A percentile compares a stretch with the other conserved stretches of the same genome.
These are phyloP conservation scores for Teratosphaeria viscida DNA, from an alignment of 2,329 filamentous ascomycete genomes.

Conservation along the genomic window DNA sequence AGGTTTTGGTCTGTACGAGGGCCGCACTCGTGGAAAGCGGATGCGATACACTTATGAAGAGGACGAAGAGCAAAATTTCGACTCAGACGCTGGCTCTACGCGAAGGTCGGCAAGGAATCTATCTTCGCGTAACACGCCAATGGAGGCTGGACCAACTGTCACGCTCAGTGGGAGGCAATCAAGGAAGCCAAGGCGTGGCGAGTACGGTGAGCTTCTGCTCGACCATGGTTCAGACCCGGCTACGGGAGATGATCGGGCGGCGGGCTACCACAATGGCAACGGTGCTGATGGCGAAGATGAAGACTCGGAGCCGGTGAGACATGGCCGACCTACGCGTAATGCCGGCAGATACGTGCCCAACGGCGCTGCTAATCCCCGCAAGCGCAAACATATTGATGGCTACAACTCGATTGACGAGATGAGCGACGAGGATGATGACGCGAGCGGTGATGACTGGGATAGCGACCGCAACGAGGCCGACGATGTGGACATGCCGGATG, in stretches of 20 bases:
- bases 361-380: slow-evolving; percentile 25
- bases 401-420: slow-evolving; percentile 55
- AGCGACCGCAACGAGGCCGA: slow-evolving; percentile 62
- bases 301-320: slow-evolving; percentile 35
- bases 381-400: slow-evolving; percentile 40
- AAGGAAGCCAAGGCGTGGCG: slow-evolving; percentile 51
- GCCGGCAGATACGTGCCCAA: slow-evolving; percentile 19
- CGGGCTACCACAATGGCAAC: slow-evolving; percentile 12
- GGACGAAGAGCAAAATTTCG: slow-evolving; percentile 57
- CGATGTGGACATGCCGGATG: slow-evolving; percentile 36
- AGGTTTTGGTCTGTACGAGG: slow-evolving; percentile 89
- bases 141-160: slow-evolving; percentile 51
- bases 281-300: slow-evolving; percentile 32
- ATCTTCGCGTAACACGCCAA: slow-evolving; percentile 54
- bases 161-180: slow-evolving; percentile 86
- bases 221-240: slow-evolving; percentile 28
- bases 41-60: slow-evolving; percentile 95
- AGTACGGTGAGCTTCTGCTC: slow-evolving; percentile 53
- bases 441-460: slow-evolving; percentile 56
- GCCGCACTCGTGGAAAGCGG: slow-evolving; percentile 87
- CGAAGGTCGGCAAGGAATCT: slow-evolving; percentile 54
- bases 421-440: slow-evolving; percentile 49
- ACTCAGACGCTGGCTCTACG: slow-evolving; percentile 57
- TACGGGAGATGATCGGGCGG: slow-evolving; percentile 22
- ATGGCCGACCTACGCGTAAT: slow-evolving; percentile 29